Conservation (phyloP, 768 basidiomycete genomes). For the Imleria badia region DNA sequence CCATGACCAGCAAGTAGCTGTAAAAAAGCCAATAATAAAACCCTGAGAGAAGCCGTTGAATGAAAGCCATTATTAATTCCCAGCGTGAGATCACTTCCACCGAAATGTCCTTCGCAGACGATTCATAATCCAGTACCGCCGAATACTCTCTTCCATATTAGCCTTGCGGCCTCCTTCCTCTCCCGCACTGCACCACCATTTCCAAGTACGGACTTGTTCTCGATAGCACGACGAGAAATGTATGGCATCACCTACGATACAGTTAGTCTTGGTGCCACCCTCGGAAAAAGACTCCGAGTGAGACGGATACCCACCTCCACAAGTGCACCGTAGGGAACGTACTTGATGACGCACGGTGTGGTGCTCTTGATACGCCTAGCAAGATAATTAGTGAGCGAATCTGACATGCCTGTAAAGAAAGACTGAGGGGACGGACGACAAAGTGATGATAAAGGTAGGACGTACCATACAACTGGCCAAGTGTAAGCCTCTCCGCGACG, state of each 20-base stretch:
- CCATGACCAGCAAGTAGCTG: neutral
- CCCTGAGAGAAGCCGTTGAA: too few species aligned
- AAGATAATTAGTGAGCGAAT: slow-evolving; percentile 72
- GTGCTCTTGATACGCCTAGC: slow-evolving; percentile 49
- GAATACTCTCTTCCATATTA: slow-evolving; percentile 34
- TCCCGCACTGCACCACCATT: slow-evolving; percentile 56
- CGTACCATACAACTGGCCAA: slow-evolving; percentile 85
- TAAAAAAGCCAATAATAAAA: neutral
- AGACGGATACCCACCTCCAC: slow-evolving; percentile 46
- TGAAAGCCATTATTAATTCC: neutral
- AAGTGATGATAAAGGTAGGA: neutral
- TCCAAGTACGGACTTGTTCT: slow-evolving; percentile 89
- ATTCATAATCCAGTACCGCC: slow-evolving; percentile 24
- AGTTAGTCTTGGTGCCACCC: neutral
- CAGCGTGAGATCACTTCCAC: neutral
- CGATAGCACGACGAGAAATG: slow-evolving; percentile 81
- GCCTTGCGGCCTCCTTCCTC: slow-evolving; percentile 28
- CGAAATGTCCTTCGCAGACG: neutral
- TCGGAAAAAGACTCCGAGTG: neutral
- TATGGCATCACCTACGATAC: slow-evolving; percentile 81
- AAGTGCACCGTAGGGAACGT: slow-evolving; percentile 75
- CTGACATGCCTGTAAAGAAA: slow-evolving; percentile 70
- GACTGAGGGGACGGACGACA: neutral
- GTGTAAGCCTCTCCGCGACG: slow-evolving; percentile 62
- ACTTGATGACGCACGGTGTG: slow-evolving; percentile 81